phyloP scores from a whole-genome alignment of 1,284 basidiomycete genomes.

The Macrocystidia cucumis region DNA sequence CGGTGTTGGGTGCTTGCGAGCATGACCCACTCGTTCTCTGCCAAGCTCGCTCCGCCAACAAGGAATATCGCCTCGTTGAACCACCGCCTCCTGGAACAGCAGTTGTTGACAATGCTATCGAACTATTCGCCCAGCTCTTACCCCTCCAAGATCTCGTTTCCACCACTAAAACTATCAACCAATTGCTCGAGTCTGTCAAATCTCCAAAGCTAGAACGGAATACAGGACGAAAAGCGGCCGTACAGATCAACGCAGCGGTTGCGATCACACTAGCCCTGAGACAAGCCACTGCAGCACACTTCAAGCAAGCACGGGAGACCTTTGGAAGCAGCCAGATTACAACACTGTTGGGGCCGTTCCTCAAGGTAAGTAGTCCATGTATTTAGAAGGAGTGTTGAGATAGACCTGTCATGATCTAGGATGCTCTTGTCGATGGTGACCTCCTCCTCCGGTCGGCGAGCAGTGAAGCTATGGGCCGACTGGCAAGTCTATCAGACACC shows the following conservation, averaged over 20 bases:
- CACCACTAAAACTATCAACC: conserved; percentile 60
- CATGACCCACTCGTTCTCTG: conserved; percentile 82
- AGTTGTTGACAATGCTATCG: conserved; percentile 85
- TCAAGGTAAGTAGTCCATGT: conserved; percentile 50
- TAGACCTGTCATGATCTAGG: conserved; percentile 37
- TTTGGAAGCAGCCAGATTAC: conserved; percentile 70
- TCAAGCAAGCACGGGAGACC: conserved; percentile 57
- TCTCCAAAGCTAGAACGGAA: conserved; percentile 87
- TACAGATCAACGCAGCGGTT: conserved; percentile 78
- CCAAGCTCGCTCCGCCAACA: conserved; percentile 34
- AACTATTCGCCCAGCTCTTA: conserved; percentile 78
- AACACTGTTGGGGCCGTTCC: conserved; percentile 59
- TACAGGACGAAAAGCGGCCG: conserved; percentile 82
- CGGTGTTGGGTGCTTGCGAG: conserved; percentile 81
- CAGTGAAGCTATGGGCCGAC: conserved; percentile 88
- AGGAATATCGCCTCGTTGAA: conserved; percentile 41
- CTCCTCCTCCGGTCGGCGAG: conserved; percentile 69
- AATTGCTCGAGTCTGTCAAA: conserved; percentile 63
- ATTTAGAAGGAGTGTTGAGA: not conserved
- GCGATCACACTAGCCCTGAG: conserved; percentile 75
- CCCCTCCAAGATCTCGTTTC: conserved; percentile 72
- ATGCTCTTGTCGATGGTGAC: conserved; percentile 80
- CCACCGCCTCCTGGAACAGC: conserved; percentile 77
- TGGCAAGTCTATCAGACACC: conserved; percentile 81
- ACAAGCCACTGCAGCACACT: conserved; percentile 41